Percentiles rank a stretch among this genome's conserved stretches.
Conservation (phyloP, 2,329 filamentous ascomycete genomes). For the Huntiella moniliformis region DNA sequence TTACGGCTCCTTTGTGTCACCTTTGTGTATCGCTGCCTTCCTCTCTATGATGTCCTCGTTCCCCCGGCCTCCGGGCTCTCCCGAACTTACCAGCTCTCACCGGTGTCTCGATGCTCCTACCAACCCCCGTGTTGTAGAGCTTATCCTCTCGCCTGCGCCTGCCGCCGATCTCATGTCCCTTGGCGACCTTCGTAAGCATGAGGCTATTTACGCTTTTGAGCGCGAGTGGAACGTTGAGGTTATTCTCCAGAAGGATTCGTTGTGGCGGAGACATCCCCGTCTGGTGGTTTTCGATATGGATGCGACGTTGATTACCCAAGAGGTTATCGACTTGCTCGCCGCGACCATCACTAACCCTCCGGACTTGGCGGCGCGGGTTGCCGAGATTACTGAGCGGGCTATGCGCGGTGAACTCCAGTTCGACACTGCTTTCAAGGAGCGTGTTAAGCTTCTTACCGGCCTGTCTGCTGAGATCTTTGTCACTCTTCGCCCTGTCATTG, state of each 20-base stretch:
- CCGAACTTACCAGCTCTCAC: slow-evolving; percentile 40
- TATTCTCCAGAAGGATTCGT: slow-evolving; percentile 51
- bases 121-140: slow-evolving; percentile 45
- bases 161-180: slow-evolving; percentile 45
- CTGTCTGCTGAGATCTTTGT: slow-evolving; percentile 64
- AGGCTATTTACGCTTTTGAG: slow-evolving; percentile 69
- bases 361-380: slow-evolving; percentile 64
- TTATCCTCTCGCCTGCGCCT: slow-evolving; percentile 42
- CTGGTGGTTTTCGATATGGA: slow-evolving; percentile 98
- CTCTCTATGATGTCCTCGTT: slow-evolving; percentile 47
- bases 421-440: slow-evolving; percentile 59
- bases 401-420: slow-evolving; percentile 97
- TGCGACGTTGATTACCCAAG: slow-evolving; percentile 88
- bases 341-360: slow-evolving; percentile 49
- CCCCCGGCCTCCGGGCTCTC: slow-evolving; percentile 32
- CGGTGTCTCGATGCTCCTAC: slow-evolving; percentile 43
- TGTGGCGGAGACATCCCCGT: slow-evolving; percentile 63
- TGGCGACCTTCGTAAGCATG: slow-evolving; percentile 56
- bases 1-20: slow-evolving; percentile 46
- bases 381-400: slow-evolving; percentile 74
- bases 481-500: slow-evolving; percentile 53
- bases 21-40: slow-evolving; percentile 46
- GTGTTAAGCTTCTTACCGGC: slow-evolving; percentile 64
- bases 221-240: slow-evolving; percentile 79
- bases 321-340: slow-evolving; percentile 92